phyloP scores from a whole-genome alignment of 768 basidiomycete species.

The Podaxis pistillaris region DNA sequence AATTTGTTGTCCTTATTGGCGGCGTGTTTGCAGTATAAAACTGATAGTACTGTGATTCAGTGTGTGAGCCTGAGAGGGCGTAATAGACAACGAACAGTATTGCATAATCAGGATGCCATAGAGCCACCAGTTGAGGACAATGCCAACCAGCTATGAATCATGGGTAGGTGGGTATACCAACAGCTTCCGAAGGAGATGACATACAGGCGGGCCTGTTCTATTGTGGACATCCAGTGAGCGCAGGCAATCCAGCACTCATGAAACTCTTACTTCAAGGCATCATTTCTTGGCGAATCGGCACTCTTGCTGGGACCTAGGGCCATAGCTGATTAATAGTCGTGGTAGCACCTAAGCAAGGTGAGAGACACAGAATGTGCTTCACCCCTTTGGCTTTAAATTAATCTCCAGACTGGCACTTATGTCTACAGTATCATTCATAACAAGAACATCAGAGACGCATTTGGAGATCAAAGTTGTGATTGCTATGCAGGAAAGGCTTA shows the following conservation, averaged over 20 bases:
- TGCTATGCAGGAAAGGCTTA: too few relatives aligned
- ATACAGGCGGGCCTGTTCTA: background rate
- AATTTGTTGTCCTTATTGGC: slow-evolving; percentile 1
- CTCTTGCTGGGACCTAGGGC: background rate
- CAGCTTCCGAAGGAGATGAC: background rate
- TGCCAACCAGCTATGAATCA: background rate
- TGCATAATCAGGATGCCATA: slow-evolving; percentile 13
- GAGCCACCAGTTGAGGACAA: slow-evolving; percentile 14
- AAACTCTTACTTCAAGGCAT: background rate
- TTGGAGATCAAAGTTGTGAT: too few relatives aligned
- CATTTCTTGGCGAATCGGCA: background rate
- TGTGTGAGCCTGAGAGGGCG: background rate
- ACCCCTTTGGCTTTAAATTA: background rate
- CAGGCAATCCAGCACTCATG: background rate
- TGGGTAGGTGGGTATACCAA: background rate
- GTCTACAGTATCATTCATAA: too few relatives aligned
- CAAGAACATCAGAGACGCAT: too few relatives aligned
- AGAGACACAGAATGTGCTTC: background rate
- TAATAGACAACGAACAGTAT: background rate
- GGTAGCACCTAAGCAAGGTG: background rate
- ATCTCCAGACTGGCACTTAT: background rate
- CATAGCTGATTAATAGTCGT: background rate
- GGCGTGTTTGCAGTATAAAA: background rate
- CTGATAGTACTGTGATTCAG: background rate
- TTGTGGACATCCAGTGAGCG: background rate